A percentile compares a stretch with the other conserved stretches of the same genome.
These are phyloP conservation scores for Phytophthora pistaciae DNA, from an alignment of 352 stramenopile genomes.

Conservation along the genomic window DNA sequence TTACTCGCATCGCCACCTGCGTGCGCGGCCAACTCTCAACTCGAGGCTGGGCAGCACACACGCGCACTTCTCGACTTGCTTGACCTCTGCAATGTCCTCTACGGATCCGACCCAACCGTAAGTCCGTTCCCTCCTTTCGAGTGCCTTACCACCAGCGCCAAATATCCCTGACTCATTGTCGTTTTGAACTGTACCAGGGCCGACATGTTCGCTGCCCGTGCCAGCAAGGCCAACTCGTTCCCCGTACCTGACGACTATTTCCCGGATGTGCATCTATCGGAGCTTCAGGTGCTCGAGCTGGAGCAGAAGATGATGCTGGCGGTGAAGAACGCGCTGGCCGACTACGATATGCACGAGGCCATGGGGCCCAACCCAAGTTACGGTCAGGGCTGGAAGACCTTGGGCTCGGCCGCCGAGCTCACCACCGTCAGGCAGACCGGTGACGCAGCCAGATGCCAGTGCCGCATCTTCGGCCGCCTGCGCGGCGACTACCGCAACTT, in stretches of 20 bases:
- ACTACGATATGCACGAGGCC: slow-evolving; percentile 55
- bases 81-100: slow-evolving; percentile 2
- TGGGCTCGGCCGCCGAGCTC: slow-evolving; percentile 37
- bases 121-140: neutral
- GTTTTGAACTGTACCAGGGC: slow-evolving; percentile 10
- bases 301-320: slow-evolving; percentile 44
- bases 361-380: slow-evolving; percentile 42
- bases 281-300: slow-evolving; percentile 39
- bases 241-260: slow-evolving; percentile 57
- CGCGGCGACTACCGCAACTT: slow-evolving; percentile 65
- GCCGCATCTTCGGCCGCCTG: slow-evolving; percentile 65
- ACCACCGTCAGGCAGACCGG: slow-evolving; percentile 33
- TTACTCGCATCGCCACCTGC: slow-evolving; percentile 28
- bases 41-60: slow-evolving; percentile 9
- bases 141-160: neutral
- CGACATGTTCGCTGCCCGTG: slow-evolving; percentile 16
- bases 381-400: slow-evolving; percentile 32
- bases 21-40: slow-evolving; percentile 14
- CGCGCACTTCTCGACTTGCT: slow-evolving; percentile 19
- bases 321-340: slow-evolving; percentile 50
- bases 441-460: slow-evolving; percentile 33
- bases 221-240: slow-evolving; percentile 25
- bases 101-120: slow-evolving; percentile 12
- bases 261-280: slow-evolving; percentile 40
- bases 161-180: neutral